A percentile compares a stretch with the other conserved stretches of the same genome.
Evolutionary conservation across 2,329 filamentous ascomycete species (phyloP).

Genomic region (Fusarium cyanostomum): DNA sequence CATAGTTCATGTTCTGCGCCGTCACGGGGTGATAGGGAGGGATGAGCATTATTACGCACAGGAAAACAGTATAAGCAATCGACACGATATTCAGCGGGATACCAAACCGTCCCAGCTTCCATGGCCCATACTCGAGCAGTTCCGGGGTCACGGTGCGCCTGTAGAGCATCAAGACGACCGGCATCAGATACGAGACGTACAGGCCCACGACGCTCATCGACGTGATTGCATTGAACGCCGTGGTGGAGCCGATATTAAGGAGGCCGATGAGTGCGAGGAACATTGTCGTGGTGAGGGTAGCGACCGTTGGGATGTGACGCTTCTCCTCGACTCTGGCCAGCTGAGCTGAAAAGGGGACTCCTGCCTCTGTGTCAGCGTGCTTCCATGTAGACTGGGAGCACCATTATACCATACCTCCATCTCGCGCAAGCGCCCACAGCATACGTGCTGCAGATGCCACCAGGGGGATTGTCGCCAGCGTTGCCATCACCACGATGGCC

Average conservation of each 20-base stretch:
- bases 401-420: no score
- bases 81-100: no score
- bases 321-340: no score
- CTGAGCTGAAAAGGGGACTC: no score
- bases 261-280: conserved; percentile 34
- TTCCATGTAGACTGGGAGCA: no score
- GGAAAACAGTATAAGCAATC: no score
- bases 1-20: not conserved
- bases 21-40: not conserved
- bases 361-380: no score
- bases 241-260: conserved; percentile 36
- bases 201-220: conserved; percentile 35
- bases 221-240: conserved; percentile 39
- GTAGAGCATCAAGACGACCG: conserved; percentile 36
- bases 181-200: conserved; percentile 36
- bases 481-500: conserved; percentile 35
- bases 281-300: conserved; percentile 32
- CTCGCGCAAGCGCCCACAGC: conserved; percentile 38
- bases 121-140: no score
- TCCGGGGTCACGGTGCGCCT: no score
- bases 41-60: no score
- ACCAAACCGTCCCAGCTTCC: no score
- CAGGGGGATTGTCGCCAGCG: conserved; percentile 37
- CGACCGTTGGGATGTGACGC: no score
- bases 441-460: conserved; percentile 39